Evolutionary conservation across 352 stramenopile species (phyloP).

Genomic region (Pythium pyrilobum): DNA sequence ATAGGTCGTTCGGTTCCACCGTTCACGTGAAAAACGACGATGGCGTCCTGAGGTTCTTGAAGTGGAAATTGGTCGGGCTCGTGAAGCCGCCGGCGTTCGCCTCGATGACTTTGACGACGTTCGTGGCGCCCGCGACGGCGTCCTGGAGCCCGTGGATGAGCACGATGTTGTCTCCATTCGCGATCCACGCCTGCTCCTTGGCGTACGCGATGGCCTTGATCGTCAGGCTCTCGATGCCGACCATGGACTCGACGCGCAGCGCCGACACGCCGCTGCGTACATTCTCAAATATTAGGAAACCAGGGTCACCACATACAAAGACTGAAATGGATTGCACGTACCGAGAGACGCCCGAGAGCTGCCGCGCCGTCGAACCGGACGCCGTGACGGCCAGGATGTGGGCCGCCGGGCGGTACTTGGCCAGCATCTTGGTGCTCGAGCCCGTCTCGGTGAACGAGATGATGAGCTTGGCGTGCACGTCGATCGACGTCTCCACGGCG

Average conservation of each 20-base stretch:
- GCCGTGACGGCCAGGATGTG: constrained; percentile 90
- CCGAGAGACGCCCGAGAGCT: constrained; percentile 77
- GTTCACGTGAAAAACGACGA: constrained; percentile 16
- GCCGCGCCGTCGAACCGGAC: constrained; percentile 51
- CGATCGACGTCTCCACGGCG: constrained; percentile 96
- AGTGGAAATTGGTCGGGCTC: constrained; percentile 62
- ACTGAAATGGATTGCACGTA: constrained; percentile 19
- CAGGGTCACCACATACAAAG: too few species aligned
- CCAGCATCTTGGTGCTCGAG: constrained; percentile 91
- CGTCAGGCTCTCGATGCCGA: constrained; percentile 81
- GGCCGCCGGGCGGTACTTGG: constrained; percentile 93
- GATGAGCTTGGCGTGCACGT: constrained; percentile 95
- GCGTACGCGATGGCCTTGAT: constrained; percentile 78
- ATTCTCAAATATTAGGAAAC: background rate
- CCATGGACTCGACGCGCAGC: constrained; percentile 71
- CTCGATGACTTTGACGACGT: constrained; percentile 89
- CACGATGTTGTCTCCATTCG: constrained; percentile 83
- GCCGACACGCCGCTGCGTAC: constrained; percentile 51
- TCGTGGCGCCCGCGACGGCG: constrained; percentile 71
- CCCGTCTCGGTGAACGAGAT: constrained; percentile 97
- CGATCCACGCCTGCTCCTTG: constrained; percentile 78
- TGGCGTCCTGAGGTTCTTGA: constrained; percentile 42
- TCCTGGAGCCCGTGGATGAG: constrained; percentile 88
- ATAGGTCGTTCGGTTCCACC: background rate
- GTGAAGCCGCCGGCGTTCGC: constrained; percentile 58